Evolutionary conservation across 78 protist species (phyloP), one percentile per base, ranked within the genome.

Genomic region (Chrysochromulina parva): DNA sequence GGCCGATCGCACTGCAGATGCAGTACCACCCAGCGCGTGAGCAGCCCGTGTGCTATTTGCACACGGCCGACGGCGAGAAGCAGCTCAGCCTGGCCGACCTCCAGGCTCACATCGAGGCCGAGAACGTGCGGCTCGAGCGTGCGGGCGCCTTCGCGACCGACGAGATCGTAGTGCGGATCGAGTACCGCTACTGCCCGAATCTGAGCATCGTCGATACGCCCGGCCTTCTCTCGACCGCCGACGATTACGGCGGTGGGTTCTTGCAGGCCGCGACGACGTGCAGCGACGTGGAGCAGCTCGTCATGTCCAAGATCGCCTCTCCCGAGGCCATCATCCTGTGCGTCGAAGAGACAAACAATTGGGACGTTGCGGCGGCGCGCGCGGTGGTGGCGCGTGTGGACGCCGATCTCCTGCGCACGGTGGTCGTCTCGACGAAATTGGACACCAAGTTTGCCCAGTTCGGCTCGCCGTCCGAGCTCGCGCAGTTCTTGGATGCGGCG

Each of bases 181-280:
- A 48, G 28, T 74, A 48, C 82, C 38, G 48, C 48, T 74, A 74
- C 82, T 74, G 82, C 55, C 82, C 82, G 57, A 74, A 74, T 55
- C 55, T 74, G n/a, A 74, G 19, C 82, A 48, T 74, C 82, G 48
- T 74, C 82, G 82, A 74, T 55, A 74, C 82, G 82, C 82, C 82
- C 13, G 82, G 82, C 24, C 19, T 74, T 13, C 71, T 58, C 62
- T 58, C 7, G 62, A 7, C 7, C 62, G 62, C 62, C 62, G 13
- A 58, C 24, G 62, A 58, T 14, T 7, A 58, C 13, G 62, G 62
- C 62, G 62, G 62, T 58, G 38, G 38, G 38, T 38, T 38, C 24
- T 7, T 13, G 62, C 62, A 58, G 62, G 62, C 62, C 62, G 62
- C 62, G 62, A 58, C 13, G 62, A 38, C 38, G 38, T 38, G 38